Conservation (phyloP, 2,329 filamentous ascomycete genomes). For the Seiridium cupressi region DNA sequence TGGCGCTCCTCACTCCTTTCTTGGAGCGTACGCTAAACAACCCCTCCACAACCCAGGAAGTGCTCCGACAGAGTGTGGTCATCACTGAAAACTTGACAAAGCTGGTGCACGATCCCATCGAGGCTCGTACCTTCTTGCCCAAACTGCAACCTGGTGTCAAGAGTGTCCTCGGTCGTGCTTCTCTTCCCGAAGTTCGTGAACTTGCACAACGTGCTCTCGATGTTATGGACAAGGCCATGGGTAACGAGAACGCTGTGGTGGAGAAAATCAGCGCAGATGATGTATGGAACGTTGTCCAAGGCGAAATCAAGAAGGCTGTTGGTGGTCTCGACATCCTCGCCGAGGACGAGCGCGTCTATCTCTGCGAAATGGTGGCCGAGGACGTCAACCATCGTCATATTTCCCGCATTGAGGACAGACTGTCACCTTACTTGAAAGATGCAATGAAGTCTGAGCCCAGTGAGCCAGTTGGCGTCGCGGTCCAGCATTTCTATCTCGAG, state of each 20-base stretch:
- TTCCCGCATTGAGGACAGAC: conserved; percentile 65
- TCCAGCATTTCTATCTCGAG: conserved; percentile 76
- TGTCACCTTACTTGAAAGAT: conserved; percentile 73
- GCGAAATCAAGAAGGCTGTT: conserved; percentile 69
- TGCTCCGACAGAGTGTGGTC: conserved; percentile 91
- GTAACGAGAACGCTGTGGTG: conserved; percentile 62
- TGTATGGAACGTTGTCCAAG: conserved; percentile 71
- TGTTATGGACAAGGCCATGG: conserved; percentile 95
- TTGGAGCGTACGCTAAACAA: conserved; percentile 93
- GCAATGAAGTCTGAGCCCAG: conserved; percentile 62
- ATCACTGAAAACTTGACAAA: conserved; percentile 83
- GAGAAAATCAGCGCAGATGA: conserved; percentile 70
- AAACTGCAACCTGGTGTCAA: conserved; percentile 94
- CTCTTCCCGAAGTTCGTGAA: conserved; percentile 91
- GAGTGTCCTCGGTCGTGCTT: conserved; percentile 80
- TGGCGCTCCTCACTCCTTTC: conserved; percentile 90
- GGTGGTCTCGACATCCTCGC: conserved; percentile 62
- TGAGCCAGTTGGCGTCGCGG: conserved; percentile 64
- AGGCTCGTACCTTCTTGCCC: conserved; percentile 91
- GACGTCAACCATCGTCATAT: conserved; percentile 82
- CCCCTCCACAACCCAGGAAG: conserved; percentile 87
- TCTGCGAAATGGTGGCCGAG: conserved; percentile 82
- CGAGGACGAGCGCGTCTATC: conserved; percentile 67
- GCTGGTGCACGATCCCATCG: conserved; percentile 58
- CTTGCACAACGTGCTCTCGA: conserved; percentile 77